Conservation (phyloP, 768 basidiomycete species). For the Hericium alpestre region DNA sequence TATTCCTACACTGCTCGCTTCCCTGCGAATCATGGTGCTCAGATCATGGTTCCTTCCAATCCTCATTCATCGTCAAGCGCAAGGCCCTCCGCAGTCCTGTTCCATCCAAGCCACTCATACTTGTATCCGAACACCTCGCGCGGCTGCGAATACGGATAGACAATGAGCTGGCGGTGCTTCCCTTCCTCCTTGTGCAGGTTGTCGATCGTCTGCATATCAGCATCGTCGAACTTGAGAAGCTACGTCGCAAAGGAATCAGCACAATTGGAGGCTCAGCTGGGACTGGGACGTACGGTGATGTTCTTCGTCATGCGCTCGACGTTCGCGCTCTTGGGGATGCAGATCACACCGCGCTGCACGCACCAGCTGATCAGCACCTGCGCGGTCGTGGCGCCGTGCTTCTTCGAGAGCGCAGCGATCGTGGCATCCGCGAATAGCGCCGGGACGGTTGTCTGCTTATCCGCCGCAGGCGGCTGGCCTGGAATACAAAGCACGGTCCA, state of each 20-base stretch:
- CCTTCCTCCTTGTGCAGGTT: slow-evolving; percentile 29
- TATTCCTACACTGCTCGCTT: too few species aligned
- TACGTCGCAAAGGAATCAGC: slow-evolving; percentile 5
- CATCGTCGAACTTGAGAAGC: slow-evolving; percentile 25
- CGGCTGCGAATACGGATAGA: slow-evolving; percentile 13
- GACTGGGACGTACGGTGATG: slow-evolving; percentile 22
- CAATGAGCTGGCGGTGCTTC: slow-evolving; percentile 28
- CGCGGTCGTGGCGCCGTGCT: background rate
- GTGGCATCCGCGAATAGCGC: background rate
- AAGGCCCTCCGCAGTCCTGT: slow-evolving; percentile 25
- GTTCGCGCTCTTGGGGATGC: slow-evolving; percentile 43
- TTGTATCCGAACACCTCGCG: slow-evolving; percentile 35
- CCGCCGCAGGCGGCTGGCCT: background rate
- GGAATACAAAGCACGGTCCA: background rate
- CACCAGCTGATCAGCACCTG: slow-evolving; percentile 27
- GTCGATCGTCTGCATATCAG: slow-evolving; percentile 32
- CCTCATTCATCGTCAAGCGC: slow-evolving; percentile 2
- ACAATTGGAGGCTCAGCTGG: background rate
- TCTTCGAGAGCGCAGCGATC: slow-evolving; percentile 22
- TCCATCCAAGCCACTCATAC: slow-evolving; percentile 34
- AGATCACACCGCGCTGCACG: slow-evolving; percentile 38
- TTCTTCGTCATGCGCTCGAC: slow-evolving; percentile 42
- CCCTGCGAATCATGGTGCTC: too few species aligned
- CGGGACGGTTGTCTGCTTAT: background rate
- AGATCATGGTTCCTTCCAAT: too few species aligned